Percentiles rank a stretch among this genome's conserved stretches.
These are phyloP conservation scores for Russula lepida DNA, from an alignment of 768 basidiomycete species.

Conservation along the genomic window DNA sequence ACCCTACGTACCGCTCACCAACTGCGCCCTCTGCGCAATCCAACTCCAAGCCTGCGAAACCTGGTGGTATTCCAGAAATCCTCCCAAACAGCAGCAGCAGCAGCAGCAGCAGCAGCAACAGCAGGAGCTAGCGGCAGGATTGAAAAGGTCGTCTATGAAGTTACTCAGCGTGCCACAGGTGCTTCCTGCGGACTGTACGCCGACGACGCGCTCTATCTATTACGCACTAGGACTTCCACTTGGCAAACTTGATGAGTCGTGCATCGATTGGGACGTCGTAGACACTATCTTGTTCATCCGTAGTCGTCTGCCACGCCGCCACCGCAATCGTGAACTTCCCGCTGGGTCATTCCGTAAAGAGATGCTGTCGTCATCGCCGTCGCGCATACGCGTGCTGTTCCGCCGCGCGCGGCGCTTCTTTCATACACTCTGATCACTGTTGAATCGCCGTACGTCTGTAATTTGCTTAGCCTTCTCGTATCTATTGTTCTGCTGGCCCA, in stretches of 20 bases:
- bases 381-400: conserved; percentile 2
- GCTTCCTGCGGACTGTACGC: not conserved
- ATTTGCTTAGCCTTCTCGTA: not conserved
- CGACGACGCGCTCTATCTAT: not conserved
- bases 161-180: not conserved
- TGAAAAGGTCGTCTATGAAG: too few relatives aligned
- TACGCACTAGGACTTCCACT: conserved; percentile 4
- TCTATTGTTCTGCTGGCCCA: not conserved
- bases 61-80: not conserved
- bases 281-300: not conserved
- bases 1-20: not conserved
- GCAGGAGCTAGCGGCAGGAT: too few relatives aligned
- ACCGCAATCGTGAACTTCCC: not conserved
- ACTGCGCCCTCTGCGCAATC: not conserved
- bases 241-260: not conserved
- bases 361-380: not conserved
- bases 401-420: conserved; percentile 2
- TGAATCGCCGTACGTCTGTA: not conserved
- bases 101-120: too few relatives aligned
- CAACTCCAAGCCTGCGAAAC: conserved; percentile 6
- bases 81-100: too few relatives aligned
- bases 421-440: not conserved
- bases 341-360: too few relatives aligned
- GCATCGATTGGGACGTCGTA: conserved; percentile 4
- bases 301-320: not conserved